These are phyloP conservation scores for Aspergillus nidulans DNA, from an alignment of 495 filamentous ascomycete genomes.

Conservation along the genomic window DNA sequence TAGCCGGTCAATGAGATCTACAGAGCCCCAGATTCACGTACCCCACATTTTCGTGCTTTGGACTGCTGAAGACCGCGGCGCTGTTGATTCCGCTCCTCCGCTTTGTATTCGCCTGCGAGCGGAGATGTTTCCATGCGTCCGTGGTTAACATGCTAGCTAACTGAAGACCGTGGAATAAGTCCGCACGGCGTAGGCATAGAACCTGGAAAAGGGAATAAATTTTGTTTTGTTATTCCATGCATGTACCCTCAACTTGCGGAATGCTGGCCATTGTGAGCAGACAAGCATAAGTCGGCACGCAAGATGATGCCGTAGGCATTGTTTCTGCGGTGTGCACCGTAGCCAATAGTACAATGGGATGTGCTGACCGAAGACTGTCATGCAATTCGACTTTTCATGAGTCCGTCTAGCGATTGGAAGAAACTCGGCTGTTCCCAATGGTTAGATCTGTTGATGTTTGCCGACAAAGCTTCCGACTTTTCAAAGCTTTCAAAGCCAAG, in stretches of 20 bases:
- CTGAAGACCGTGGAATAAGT: background rate
- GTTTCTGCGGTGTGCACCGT: too few relatives aligned
- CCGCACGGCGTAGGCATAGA: background rate
- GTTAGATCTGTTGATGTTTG: background rate
- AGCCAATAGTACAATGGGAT: too few relatives aligned
- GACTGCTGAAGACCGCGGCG: background rate
- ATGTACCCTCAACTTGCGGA: too few relatives aligned
- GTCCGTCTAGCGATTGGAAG: too few relatives aligned
- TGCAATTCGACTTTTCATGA: too few relatives aligned
- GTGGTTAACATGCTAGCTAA: background rate
- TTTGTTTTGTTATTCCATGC: too few relatives aligned
- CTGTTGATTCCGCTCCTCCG: background rate
- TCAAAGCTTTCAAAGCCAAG: background rate
- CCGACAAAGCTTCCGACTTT: background rate
- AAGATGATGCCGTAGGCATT: too few relatives aligned
- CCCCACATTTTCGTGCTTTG: background rate
- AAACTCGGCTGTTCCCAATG: too few relatives aligned
- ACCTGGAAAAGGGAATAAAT: background rate
- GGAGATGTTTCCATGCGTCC: background rate
- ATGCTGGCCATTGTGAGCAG: too few relatives aligned
- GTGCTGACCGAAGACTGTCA: too few relatives aligned
- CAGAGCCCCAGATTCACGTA: background rate
- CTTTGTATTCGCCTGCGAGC: background rate
- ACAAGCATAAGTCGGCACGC: too few relatives aligned
- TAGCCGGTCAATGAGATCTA: background rate